Evolutionary conservation across 2,329 filamentous ascomycete genomes (phyloP).

Genomic region (Penicillium sp.): DNA sequence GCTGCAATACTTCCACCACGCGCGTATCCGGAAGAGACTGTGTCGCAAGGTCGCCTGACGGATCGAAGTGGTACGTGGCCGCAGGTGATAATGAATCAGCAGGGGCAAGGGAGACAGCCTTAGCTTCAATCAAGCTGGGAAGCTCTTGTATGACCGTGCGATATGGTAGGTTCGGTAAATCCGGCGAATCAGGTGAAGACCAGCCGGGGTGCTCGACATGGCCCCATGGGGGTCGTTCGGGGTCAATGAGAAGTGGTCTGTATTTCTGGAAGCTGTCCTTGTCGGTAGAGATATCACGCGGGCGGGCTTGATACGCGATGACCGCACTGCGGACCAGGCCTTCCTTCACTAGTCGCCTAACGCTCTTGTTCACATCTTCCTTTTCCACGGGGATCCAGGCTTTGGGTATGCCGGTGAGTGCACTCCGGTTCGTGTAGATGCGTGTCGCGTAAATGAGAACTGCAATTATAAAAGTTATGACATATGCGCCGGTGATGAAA

Average conservation of each 20-base stretch:
- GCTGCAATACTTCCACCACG: constrained; percentile 62
- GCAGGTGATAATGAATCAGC: constrained; percentile 41
- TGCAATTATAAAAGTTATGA: constrained; percentile 61
- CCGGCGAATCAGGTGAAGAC: constrained; percentile 67
- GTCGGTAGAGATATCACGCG: constrained; percentile 50
- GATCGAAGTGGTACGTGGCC: constrained; percentile 33
- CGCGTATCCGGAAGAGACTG: constrained; percentile 52
- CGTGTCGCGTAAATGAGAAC: constrained; percentile 70
- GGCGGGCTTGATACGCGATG: constrained; percentile 68
- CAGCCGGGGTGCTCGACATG: constrained; percentile 79
- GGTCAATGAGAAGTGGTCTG: constrained; percentile 27
- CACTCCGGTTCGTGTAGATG: constrained; percentile 76
- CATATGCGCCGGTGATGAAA: constrained; percentile 66
- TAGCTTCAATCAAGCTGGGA: constrained; percentile 82
- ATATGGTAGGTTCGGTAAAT: constrained; percentile 76
- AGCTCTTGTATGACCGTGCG: constrained; percentile 71
- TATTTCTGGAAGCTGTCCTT: constrained; percentile 23
- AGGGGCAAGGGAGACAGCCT: constrained; percentile 76
- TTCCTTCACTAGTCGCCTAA: constrained; percentile 65
- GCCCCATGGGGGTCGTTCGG: constrained; percentile 60
- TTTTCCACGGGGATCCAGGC: constrained; percentile 77
- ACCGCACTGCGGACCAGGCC: constrained; percentile 67
- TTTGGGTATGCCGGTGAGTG: constrained; percentile 75
- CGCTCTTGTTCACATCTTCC: constrained; percentile 66
- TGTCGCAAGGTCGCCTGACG: constrained; percentile 27